Evolutionary conservation across 257 asterid genomes (phyloP).

Genomic region (Solanum piurae): DNA sequence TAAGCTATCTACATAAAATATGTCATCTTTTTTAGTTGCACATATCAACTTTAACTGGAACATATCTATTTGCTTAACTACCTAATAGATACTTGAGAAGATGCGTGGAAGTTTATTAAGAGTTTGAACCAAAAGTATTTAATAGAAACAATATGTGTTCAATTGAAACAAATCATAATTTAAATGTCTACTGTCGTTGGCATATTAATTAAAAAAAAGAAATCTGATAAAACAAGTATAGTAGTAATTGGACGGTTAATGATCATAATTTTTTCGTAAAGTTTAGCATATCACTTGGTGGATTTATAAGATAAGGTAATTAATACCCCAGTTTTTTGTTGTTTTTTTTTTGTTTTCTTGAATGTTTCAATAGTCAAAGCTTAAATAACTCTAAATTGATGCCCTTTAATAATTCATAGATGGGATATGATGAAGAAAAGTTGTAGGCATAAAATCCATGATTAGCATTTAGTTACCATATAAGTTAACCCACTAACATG

Average conservation of each 20-base stretch:
- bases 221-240: background rate
- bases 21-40: background rate
- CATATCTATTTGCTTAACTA: background rate
- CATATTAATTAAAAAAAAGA: background rate
- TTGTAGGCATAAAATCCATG: background rate
- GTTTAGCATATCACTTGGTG: background rate
- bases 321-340: background rate
- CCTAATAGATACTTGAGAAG: background rate
- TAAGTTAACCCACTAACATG: background rate
- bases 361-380: background rate
- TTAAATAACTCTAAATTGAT: background rate
- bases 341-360: background rate
- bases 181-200: background rate
- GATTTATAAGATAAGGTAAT: background rate
- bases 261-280: background rate
- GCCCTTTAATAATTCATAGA: background rate
- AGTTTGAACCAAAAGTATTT: background rate
- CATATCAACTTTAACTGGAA: background rate
- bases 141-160: background rate
- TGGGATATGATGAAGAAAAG: background rate
- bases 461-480: background rate
- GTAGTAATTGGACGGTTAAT: background rate
- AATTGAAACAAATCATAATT: background rate
- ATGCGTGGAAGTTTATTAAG: accelerated
- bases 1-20: too few relatives aligned